These are phyloP conservation scores for Acanthamoeba castellanii DNA, from an alignment of 208 protist species.

Conservation along the genomic window DNA sequence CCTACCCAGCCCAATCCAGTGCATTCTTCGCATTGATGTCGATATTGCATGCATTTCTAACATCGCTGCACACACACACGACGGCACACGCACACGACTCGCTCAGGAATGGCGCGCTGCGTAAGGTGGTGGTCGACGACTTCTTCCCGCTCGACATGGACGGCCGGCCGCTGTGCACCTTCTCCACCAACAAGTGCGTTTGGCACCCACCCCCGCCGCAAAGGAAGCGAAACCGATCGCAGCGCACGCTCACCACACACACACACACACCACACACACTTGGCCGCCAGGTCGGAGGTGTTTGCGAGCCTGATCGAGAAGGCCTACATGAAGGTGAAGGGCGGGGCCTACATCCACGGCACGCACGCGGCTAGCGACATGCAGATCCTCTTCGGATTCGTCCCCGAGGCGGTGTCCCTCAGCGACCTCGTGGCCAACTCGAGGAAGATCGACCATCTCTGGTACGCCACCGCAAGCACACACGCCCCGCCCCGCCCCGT, in stretches of 20 bases:
- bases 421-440: neutral
- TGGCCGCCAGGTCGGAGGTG: constrained; percentile 5
- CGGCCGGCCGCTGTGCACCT: constrained; percentile 28
- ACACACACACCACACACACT: neutral
- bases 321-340: constrained; percentile 73
- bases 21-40: neutral
- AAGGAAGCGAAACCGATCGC: neutral
- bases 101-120: constrained; percentile 32
- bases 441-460: neutral
- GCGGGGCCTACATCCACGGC: constrained; percentile 52
- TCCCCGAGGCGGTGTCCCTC: neutral
- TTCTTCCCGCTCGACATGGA: constrained; percentile 46
- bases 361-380: constrained; percentile 63
- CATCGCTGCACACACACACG: too few relatives aligned
- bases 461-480: neutral
- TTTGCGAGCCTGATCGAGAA: constrained; percentile 61
- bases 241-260: neutral
- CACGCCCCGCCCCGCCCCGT: too few relatives aligned
- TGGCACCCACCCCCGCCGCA: neutral
- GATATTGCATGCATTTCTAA: neutral
- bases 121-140: constrained; percentile 70
- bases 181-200: constrained; percentile 67
- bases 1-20: neutral
- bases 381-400: constrained; percentile 67
- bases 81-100: neutral